A percentile compares a stretch with the other conserved stretches of the same genome.
These are phyloP conservation scores for Erodium maritimum DNA, from an alignment of 345 rosid species.

Conservation along the genomic window DNA sequence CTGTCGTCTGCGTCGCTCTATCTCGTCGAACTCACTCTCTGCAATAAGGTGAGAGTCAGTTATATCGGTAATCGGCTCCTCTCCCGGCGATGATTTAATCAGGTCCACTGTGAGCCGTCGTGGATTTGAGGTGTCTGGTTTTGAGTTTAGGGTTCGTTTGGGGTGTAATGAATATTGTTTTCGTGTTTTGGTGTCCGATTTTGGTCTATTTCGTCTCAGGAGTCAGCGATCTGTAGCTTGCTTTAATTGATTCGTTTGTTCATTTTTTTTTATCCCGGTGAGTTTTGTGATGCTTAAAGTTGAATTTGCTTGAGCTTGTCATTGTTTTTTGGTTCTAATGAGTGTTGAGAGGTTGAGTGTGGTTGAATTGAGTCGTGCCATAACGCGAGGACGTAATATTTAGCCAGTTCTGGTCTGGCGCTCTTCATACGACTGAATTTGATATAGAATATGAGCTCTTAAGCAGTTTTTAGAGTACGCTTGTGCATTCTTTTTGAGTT, in stretches of 20 bases:
- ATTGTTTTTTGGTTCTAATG: background rate
- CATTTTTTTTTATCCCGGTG: conserved; percentile 7
- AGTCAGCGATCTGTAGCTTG: conserved; percentile 47
- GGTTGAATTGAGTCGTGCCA: background rate
- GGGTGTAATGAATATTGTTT: conserved; percentile 15
- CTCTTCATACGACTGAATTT: background rate
- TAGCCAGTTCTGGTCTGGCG: background rate
- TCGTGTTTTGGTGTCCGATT: conserved; percentile 31
- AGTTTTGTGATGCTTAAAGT: conserved; percentile 9
- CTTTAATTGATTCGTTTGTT: conserved; percentile 15
- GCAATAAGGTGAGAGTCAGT: conserved; percentile 16
- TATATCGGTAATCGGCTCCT: conserved; percentile 15
- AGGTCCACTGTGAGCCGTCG: conserved; percentile 6
- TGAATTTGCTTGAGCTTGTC: conserved; percentile 6
- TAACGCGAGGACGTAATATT: background rate
- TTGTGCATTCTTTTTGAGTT: background rate
- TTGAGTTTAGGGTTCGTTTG: conserved; percentile 12
- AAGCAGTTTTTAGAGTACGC: background rate
- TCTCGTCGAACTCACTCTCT: conserved; percentile 17
- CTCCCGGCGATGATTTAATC: conserved; percentile 14
- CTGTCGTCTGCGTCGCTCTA: conserved; percentile 12
- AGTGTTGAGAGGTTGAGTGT: background rate
- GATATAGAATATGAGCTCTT: background rate
- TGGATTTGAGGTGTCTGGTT: conserved; percentile 16
- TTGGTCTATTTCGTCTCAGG: conserved; percentile 13